A percentile compares a stretch with the other conserved stretches of the same genome.
Evolutionary conservation across 352 stramenopile species (phyloP).

Genomic region (Phytophthora cactorum): DNA sequence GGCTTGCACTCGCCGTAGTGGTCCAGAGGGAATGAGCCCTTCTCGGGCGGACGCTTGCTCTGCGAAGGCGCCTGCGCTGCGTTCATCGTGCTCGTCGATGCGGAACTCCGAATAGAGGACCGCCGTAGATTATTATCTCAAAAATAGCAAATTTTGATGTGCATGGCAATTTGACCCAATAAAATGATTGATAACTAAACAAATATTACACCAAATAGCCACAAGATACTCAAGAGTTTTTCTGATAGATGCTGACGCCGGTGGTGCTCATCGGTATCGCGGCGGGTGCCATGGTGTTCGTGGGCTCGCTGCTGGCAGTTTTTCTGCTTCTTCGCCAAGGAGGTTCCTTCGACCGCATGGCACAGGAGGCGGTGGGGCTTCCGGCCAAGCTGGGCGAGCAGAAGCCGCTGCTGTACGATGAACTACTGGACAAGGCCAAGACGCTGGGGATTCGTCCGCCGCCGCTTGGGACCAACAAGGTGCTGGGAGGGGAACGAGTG

Average conservation of each 20-base stretch:
- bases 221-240: slow-evolving; percentile 6
- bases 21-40: slow-evolving; percentile 91
- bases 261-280: slow-evolving; percentile 79
- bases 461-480: slow-evolving; percentile 27
- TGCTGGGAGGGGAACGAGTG: slow-evolving; percentile 50
- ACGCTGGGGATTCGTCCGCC: slow-evolving; percentile 41
- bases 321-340: slow-evolving; percentile 85
- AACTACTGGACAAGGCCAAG: slow-evolving; percentile 68
- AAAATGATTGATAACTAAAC: not conserved
- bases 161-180: not conserved
- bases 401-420: slow-evolving; percentile 90
- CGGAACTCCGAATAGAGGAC: slow-evolving; percentile 1
- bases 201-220: slow-evolving; percentile 11
- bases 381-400: slow-evolving; percentile 58
- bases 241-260: slow-evolving; percentile 51
- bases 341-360: slow-evolving; percentile 91
- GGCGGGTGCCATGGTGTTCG: slow-evolving; percentile 83
- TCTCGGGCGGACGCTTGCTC: slow-evolving; percentile 84
- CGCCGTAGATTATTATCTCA: slow-evolving; percentile 14
- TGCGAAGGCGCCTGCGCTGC: slow-evolving; percentile 72
- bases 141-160: slow-evolving; percentile 1
- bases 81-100: slow-evolving; percentile 63
- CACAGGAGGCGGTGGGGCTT: slow-evolving; percentile 74
- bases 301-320: slow-evolving; percentile 81
- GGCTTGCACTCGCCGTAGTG: slow-evolving; percentile 92